These are phyloP conservation scores for Trypanosoma brucei DNA, from an alignment of 208 protist species.

Conservation along the genomic window DNA sequence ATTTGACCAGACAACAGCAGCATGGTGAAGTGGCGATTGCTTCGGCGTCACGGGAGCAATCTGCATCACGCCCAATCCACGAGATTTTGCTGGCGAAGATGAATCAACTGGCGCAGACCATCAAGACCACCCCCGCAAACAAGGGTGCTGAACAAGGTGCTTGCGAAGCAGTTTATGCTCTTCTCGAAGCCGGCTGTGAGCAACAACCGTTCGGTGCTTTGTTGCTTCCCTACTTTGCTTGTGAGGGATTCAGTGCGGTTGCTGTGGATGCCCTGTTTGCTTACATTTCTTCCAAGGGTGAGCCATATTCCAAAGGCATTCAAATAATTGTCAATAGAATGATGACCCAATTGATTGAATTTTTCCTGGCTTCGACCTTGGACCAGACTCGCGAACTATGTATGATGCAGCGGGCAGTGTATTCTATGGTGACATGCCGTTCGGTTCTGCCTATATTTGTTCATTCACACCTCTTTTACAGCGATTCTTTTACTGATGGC, in stretches of 20 bases:
- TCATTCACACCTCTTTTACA: constrained; percentile 52
- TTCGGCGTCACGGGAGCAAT: neutral
- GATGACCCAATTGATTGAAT: constrained; percentile 58
- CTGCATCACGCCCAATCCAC: neutral
- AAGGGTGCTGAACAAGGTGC: constrained; percentile 40
- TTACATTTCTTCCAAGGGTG: constrained; percentile 37
- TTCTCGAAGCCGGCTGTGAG: constrained; percentile 7
- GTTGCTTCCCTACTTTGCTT: constrained; percentile 80
- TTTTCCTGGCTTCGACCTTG: constrained; percentile 41
- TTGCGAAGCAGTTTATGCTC: constrained; percentile 20
- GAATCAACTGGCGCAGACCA: constrained; percentile 36
- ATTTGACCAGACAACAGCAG: constrained; percentile 16
- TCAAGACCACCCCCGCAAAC: constrained; percentile 28
- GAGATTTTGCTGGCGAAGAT: constrained; percentile 35
- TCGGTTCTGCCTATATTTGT: constrained; percentile 39
- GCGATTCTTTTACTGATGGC: constrained; percentile 38
- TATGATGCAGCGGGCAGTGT: constrained; percentile 42
- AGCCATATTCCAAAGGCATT: constrained; percentile 28
- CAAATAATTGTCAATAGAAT: constrained; percentile 60
- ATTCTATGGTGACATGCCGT: constrained; percentile 40
- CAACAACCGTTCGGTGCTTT: constrained; percentile 34
- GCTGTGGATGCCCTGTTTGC: constrained; percentile 63
- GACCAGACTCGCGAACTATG: constrained; percentile 35
- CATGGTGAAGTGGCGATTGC: neutral
- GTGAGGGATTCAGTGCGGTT: constrained; percentile 37